Evolutionary conservation across 2,329 filamentous ascomycete species (phyloP).

Genomic region (Aureobasidium sp.): DNA sequence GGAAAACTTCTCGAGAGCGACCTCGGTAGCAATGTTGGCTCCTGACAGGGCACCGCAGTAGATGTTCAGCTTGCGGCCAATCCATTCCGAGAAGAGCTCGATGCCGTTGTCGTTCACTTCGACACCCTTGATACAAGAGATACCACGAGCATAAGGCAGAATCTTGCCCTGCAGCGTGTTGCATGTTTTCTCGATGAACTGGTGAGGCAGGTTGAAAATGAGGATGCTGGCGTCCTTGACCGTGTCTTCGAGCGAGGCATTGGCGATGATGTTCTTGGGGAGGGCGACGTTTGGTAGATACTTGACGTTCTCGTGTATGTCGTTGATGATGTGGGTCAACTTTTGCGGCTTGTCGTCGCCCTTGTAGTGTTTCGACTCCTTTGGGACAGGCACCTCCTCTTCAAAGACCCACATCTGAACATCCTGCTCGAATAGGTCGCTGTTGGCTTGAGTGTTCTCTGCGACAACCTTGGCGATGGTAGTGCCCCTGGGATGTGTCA

Average conservation of each 20-base stretch:
- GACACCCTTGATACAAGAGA: constrained; percentile 98
- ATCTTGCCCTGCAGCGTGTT: constrained; percentile 79
- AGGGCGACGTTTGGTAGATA: constrained; percentile 86
- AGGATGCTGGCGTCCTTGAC: constrained; percentile 80
- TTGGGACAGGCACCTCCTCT: constrained; percentile 69
- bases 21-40: constrained; percentile 92
- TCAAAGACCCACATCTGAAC: constrained; percentile 99
- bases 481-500: constrained; percentile 59
- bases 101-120: constrained; percentile 82
- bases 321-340: constrained; percentile 86
- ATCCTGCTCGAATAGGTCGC: constrained; percentile 72
- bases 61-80: constrained; percentile 82
- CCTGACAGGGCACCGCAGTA: constrained; percentile 95
- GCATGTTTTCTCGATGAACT: constrained; percentile 87
- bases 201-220: constrained; percentile 93
- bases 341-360: constrained; percentile 63
- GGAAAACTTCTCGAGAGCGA: constrained; percentile 91
- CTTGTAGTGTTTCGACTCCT: constrained; percentile 66
- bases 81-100: constrained; percentile 87
- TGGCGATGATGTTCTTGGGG: constrained; percentile 74
- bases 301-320: constrained; percentile 90
- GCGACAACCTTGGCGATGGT: constrained; percentile 96
- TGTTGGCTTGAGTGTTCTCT: constrained; percentile 74
- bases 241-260: constrained; percentile 69
- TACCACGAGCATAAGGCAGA: constrained; percentile 80